Base-by-base conservation (phyloP, 495 filamentous ascomycete genomes). In the Cercophora newfieldiana region DNA sequence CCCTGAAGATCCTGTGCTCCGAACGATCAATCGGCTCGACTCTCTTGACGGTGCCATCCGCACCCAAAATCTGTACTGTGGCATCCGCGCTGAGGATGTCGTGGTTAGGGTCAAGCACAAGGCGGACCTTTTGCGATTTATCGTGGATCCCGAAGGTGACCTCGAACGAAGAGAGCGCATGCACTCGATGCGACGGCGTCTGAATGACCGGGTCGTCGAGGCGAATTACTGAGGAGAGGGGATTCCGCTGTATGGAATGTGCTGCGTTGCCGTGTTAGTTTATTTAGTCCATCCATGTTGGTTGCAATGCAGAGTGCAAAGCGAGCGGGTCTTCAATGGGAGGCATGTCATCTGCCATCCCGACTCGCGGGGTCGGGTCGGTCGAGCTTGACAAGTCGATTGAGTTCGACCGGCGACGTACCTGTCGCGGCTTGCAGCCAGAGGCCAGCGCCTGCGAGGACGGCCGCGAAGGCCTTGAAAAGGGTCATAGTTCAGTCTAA, bases 31-130 rank as follows among this genome's bases (percentile, higher is more conserved):
- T 84, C 24, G 79, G 79, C 74, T 96, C 91, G 24, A 80, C 79
- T 3, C 78, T 75, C 28, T 71, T 79, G 22, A 93, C 68, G 6
- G 80, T 80, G 29, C 95, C 95, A 73, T 96, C 86, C 19, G 82
- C 74, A 62, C 81, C 86, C 19, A 97, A 74, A 72, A 93, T 90
- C 54, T 87, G 82, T 4, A 99, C 78, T 53, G 79, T 86, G 1
- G 93, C 91, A 72, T 91, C 89, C 1, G 90, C 87, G 25, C 87
- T 83, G 25, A 97, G 81, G 60, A 98, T 90, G 77, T 97, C 92
- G 77, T 96, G 87, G 72, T 97, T 99, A 26, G 95, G 95, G 75
- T 97, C 89, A 37, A 98, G 85, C 56, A 85, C 83, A 51, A 99
- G 85, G 68, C 91, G 92, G 66, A 98, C 80, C 54, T 85, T 85